Evolutionary conservation across 331 rosid genomes (phyloP).

Genomic region (Cydonia oblonga): DNA sequence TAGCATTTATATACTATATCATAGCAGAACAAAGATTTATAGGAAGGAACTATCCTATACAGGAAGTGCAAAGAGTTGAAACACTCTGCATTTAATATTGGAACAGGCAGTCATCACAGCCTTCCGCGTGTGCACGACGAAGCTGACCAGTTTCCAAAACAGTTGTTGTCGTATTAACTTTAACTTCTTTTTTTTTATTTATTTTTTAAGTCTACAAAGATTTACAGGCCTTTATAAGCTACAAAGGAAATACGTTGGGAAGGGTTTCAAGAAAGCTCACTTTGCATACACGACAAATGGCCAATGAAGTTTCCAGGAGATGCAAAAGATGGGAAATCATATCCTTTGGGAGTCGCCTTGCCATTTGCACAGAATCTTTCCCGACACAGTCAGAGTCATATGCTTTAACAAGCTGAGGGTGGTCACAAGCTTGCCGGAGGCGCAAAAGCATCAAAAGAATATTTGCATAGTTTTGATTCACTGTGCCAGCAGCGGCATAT

Average conservation of each 20-base stretch:
- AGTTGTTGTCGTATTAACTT: background rate
- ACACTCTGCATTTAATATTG: background rate
- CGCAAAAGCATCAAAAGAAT: constrained; percentile 94
- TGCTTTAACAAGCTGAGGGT: constrained; percentile 84
- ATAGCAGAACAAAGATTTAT: background rate
- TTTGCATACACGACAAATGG: constrained; percentile 60
- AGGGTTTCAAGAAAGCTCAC: constrained; percentile 46
- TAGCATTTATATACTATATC: background rate
- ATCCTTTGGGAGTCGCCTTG: constrained; percentile 61
- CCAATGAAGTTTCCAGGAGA: constrained; percentile 53
- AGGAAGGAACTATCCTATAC: background rate
- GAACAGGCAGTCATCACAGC: background rate
- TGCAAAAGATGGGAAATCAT: constrained; percentile 50
- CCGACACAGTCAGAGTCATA: constrained; percentile 58
- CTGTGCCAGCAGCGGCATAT: constrained; percentile 99
- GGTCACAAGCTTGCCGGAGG: constrained; percentile 98
- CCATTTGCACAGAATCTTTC: constrained; percentile 63
- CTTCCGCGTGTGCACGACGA: background rate
- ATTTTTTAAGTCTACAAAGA: background rate
- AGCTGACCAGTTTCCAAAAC: background rate
- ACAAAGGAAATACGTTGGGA: background rate
- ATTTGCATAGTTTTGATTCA: constrained; percentile 95
- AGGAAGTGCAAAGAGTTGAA: background rate
- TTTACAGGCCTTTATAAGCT: background rate
- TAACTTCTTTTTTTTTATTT: background rate